Base-by-base conservation (phyloP, 108 stramenopile genomes). In the Hondaea fermentalgiana region DNA sequence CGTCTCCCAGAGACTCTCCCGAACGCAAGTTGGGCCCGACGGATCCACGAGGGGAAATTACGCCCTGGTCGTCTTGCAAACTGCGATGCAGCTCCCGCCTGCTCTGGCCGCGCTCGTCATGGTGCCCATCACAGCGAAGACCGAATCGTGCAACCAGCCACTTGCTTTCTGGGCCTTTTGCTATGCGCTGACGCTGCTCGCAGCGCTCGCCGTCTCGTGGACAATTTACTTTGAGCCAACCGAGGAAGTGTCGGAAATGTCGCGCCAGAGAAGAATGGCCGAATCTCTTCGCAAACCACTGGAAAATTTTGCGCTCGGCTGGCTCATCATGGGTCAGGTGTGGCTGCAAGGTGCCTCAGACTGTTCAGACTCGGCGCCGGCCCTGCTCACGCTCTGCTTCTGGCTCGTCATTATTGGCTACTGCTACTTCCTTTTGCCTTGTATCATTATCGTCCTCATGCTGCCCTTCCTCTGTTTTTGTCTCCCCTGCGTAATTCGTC, bases 391-490 rank as follows among this genome's bases (percentile, higher is more conserved):
- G 51, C 71, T 93, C n/a, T 93, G 92, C 87, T 88, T 93, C 29
- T 90, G 87, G n/a, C 88, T 92, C 58, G 90, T 93, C 51, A 58
- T 93, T 71, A 83, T 93, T 53, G 90, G 87, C 6, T 93, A 93
- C 88, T 60, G 72, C 5, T 93, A 93, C 90, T 89, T 93, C 53
- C 93, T 93, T 76, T 57, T 93, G 90, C 93, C 93, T 0, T 93
- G 93, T 69, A 90, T 93, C 49, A 44, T 93, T 57, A 92, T 91
- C 51, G 88, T 93, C 47, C 49, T 92, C 29, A 59, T 92, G 60
- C 83, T 93, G 47, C 93, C 93, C 8, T 92, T 93, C 10, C 53
- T 93, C 21, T 93, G 93, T 87, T 93, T 93, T 55, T 93, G 93
- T 88, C 89, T 93, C 8, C 93, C 93, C 17, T 93, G 93, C 59